phyloP scores from a whole-genome alignment of 1,284 basidiomycete species.

The Cryptococcus sp. region DNA sequence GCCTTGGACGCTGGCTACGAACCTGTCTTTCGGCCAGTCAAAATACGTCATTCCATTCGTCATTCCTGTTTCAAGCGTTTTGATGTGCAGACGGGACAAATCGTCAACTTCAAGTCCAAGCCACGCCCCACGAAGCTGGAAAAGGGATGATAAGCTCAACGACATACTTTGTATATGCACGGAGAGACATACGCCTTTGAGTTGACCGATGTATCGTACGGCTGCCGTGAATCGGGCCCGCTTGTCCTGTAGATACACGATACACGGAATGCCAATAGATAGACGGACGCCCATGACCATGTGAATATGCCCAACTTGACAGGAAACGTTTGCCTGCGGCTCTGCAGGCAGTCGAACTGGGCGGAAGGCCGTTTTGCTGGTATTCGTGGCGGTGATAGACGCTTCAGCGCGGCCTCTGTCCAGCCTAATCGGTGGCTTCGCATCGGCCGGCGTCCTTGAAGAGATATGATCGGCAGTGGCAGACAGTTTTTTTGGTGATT shows the following conservation, averaged over 20 bases:
- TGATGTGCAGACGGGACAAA: constrained; percentile 53
- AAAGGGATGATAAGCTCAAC: not conserved
- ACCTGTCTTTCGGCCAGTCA: not conserved
- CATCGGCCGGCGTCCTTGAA: too few species aligned
- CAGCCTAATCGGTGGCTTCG: too few species aligned
- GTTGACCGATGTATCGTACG: constrained; percentile 82
- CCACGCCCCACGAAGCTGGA: constrained; percentile 67
- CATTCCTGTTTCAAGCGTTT: constrained; percentile 30
- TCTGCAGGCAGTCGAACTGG: too few species aligned
- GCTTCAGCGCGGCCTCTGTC: too few species aligned
- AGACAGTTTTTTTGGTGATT: too few species aligned
- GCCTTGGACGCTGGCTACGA: not conserved
- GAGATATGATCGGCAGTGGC: too few species aligned
- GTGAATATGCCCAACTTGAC: too few species aligned
- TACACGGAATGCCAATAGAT: constrained; percentile 81
- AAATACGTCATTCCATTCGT: constrained; percentile 41
- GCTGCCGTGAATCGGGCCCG: constrained; percentile 80
- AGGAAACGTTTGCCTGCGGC: too few species aligned
- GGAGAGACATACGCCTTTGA: constrained; percentile 63
- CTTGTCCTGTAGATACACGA: constrained; percentile 68
- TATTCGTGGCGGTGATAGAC: too few species aligned
- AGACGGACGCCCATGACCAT: too few species aligned
- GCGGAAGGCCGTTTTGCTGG: too few species aligned
- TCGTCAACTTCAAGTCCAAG: constrained; percentile 87
- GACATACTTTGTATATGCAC: not conserved